phyloP scores from a whole-genome alignment of 2,329 filamentous ascomycete species.

The Aspergillus fructus region DNA sequence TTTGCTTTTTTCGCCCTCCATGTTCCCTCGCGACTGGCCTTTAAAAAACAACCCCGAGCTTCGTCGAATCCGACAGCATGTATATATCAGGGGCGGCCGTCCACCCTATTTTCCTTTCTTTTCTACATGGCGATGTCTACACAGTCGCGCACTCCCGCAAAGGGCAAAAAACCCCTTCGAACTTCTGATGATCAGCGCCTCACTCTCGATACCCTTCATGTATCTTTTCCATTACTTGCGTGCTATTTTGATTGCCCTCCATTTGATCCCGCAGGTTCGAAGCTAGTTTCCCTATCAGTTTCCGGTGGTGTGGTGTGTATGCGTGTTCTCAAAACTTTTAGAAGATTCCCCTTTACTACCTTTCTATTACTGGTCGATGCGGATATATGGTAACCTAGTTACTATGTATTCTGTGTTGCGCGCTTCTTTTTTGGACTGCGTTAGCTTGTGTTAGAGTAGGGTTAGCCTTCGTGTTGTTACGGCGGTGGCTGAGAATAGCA shows the following conservation, averaged over 20 bases:
- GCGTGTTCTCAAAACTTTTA: conserved; percentile 3
- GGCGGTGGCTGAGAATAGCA: too few relatives aligned
- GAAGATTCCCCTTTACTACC: background rate
- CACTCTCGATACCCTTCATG: conserved; percentile 34
- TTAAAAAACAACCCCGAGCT: conserved; percentile 9
- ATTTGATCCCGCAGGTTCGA: conserved; percentile 33
- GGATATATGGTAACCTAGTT: conserved; percentile 7
- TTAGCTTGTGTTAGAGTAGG: background rate
- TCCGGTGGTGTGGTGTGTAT: conserved; percentile 8
- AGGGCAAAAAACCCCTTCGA: background rate
- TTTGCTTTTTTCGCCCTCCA: background rate
- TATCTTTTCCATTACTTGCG: conserved; percentile 17
- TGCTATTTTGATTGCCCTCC: conserved; percentile 12
- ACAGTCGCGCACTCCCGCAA: background rate
- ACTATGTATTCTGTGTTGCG: background rate
- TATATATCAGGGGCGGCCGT: conserved; percentile 21
- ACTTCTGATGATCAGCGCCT: conserved; percentile 26
- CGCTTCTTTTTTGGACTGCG: conserved; percentile 1
- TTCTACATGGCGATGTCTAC: background rate
- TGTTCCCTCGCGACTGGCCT: conserved; percentile 5
- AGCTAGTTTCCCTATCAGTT: conserved; percentile 26
- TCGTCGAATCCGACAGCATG: conserved; percentile 20
- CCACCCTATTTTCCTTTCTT: background rate
- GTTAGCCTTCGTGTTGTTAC: background rate
- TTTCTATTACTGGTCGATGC: conserved; percentile 5